Base-by-base conservation (phyloP, 768 basidiomycete species). In the Phanerodontia chrysosporium region DNA sequence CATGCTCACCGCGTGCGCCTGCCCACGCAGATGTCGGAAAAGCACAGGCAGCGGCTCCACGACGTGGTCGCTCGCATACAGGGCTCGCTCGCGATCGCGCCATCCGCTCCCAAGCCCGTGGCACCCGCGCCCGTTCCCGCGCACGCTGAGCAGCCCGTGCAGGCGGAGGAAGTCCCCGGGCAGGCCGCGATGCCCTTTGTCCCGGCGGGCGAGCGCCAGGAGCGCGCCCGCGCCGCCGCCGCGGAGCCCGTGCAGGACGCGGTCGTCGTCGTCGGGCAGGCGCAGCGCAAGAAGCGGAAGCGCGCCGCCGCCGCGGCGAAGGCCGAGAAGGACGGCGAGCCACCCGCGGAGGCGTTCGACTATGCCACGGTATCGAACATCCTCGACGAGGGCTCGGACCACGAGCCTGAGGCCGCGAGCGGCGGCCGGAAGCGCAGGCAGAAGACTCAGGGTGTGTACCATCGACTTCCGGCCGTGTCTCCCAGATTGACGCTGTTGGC, bases 181-280 rank as follows among this genome's bases (percentile, higher is more conserved):
- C 80, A 84, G 55, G 79, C 83, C 35, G 91, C 92, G 71, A 82
- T 94, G 7, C 85, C 92, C 0, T 95, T 86, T 62, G 78, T 95
- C 9, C 92, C 92, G 49, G 79, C 83, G 1, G 72, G 82, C 0
- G 79, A 85, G 65, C 83, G 92, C 22, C 68, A 67, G 51, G 57
- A 67, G 21, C 70, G 67, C 39, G 59, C 64, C 27, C 42, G 67
- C 32, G 69, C 66, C 27, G 69, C 69, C 21, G 73, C 74, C 30
- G 83, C 86, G 46, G 90, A 90, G 66, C 76, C 57, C 29, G 48
- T 44, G 27, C 10, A 14, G 42, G 61, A 62, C 44, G 27, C 82
- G 1, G 85, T 93, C 54, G 82, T 92, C 6, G 79, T 88, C 14
- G 88, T 91, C 18, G 89, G 89, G 7, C 84, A 87, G 66, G 68